Base-by-base conservation (phyloP, 2,329 filamentous ascomycete species). In the Oidium heveae region DNA sequence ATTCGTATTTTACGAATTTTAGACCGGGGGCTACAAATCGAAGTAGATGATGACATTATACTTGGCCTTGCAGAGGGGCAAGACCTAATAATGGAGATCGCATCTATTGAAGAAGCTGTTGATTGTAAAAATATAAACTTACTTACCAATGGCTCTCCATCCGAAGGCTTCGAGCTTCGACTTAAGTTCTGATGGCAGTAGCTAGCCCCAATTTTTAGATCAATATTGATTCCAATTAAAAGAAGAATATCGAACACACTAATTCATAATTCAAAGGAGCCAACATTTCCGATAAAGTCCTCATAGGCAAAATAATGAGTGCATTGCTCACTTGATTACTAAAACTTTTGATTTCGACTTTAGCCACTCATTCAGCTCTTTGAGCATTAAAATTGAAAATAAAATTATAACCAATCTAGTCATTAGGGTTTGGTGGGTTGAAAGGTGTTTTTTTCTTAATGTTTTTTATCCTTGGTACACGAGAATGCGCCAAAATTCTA, bases 41-140 rank as follows among this genome's bases (percentile, higher is more conserved):
- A 93, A 63, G 75, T 96, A 61, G 91, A 96, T 63, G 87, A 96
- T 63, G 87, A 95, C 58, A 81, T 93, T 51, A 77, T 96, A 34
- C 76, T 76, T 47, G 83, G 89, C 66, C 72, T 96, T 54, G 76
- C 79, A 1, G 91, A 98, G 68, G 88, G 87, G 34, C 86, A 96
- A 66, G 89, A 94, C 63, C 91, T 96, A 82, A 76, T 81, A 56
- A 74, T 84, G 56, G 81, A 91, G 60, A 72, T 84, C 44, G 61
- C 66, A 33, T 69, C 71, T 2, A 64, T 79, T 32, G 76, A 80
- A 63, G 53, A 61, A 46, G 57, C 57, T 52, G 60, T 63, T 43
- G 63, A 66, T 53, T 60, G 60, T 55, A 62, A 64, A 47, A 60
- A 56, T 32, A 54, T 54, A 46, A 58, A 54, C 43, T 58, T 56